Percentiles rank a stretch among this genome's conserved stretches.
These are phyloP conservation scores for Solanum ossicruentum DNA, from an alignment of 257 asterid genomes.

Conservation along the genomic window DNA sequence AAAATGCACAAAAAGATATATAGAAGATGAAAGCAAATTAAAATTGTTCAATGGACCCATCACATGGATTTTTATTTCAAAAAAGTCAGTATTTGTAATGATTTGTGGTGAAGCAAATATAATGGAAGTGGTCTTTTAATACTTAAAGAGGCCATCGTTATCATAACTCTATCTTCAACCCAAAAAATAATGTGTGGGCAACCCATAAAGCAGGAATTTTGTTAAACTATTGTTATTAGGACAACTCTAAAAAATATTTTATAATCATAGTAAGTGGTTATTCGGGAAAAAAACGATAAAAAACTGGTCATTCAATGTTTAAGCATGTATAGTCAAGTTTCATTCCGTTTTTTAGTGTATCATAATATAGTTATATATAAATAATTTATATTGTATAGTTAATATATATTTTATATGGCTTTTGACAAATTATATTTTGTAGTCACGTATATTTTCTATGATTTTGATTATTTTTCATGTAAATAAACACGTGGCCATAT, in stretches of 20 bases:
- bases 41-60: background rate
- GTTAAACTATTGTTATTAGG: background rate
- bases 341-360: too few relatives aligned
- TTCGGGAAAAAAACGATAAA: too few relatives aligned
- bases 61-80: background rate
- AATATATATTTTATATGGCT: too few relatives aligned
- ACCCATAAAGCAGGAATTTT: background rate
- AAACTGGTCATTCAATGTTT: too few relatives aligned
- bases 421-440: too few relatives aligned
- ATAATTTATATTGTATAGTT: too few relatives aligned
- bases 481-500: too few relatives aligned
- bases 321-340: too few relatives aligned
- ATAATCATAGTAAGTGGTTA: too few relatives aligned
- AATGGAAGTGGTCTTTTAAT: background rate
- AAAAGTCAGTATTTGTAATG: background rate
- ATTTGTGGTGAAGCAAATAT: background rate
- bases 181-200: background rate
- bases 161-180: background rate
- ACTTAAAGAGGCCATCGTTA: background rate
- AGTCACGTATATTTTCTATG: too few relatives aligned
- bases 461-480: too few relatives aligned
- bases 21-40: background rate
- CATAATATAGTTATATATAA: too few relatives aligned
- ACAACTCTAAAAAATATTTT: background rate
- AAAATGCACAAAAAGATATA: background rate